Evolutionary conservation across 1,284 basidiomycete genomes (phyloP).

Genomic region (Trametes hirsuta): DNA sequence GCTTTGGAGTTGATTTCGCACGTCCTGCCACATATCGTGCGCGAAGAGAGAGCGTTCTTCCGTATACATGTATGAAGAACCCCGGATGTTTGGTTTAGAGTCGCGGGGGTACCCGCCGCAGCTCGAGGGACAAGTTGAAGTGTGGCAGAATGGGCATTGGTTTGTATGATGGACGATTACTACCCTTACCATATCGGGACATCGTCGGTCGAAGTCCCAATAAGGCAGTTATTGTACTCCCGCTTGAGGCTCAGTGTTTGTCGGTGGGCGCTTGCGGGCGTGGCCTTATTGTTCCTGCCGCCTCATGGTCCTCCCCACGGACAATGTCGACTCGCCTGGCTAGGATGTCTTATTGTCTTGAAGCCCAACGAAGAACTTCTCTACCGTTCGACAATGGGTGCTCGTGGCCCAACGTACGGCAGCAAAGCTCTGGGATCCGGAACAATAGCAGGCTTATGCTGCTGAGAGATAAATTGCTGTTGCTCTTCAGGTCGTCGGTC

Average conservation of each 20-base stretch:
- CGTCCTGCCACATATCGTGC: too few species aligned
- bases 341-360: constrained; percentile 9
- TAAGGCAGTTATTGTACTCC: constrained; percentile 10
- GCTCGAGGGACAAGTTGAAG: not conserved
- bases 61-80: too few species aligned
- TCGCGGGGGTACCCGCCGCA: not conserved
- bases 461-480: constrained; percentile 2
- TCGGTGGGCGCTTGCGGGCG: not conserved
- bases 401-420: not conserved
- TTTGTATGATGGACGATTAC: not conserved
- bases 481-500: not conserved
- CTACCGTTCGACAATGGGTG: not conserved
- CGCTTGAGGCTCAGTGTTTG: constrained; percentile 5
- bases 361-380: not conserved
- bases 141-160: not conserved
- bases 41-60: too few species aligned
- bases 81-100: too few species aligned
- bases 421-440: not conserved
- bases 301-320: constrained; percentile 7
- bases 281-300: constrained; percentile 11
- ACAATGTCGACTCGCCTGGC: constrained; percentile 1
- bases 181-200: constrained; percentile 10
- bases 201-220: not conserved
- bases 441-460: constrained; percentile 12
- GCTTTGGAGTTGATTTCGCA: too few species aligned